Conservation (phyloP, 129 eudicot species). For the carrot (Daucus carota) region DNA sequence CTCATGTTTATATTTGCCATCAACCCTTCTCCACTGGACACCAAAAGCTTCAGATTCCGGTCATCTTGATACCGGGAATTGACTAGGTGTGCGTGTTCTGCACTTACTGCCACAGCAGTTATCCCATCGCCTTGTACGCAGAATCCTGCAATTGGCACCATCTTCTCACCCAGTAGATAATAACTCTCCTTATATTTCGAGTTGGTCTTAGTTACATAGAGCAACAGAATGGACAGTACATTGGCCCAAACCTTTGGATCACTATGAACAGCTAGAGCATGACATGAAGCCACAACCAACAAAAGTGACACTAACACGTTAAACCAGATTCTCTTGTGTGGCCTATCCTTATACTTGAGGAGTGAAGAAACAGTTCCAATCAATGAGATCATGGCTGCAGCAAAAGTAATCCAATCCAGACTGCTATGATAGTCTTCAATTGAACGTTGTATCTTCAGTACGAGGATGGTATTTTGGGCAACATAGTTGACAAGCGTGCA, state of each 20-base stretch:
- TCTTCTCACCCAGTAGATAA: neutral
- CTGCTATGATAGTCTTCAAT: neutral
- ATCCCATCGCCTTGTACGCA: neutral
- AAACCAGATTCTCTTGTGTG: neutral
- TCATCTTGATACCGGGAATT: neutral
- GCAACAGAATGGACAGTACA: neutral
- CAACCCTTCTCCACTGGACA: neutral
- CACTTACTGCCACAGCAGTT: neutral
- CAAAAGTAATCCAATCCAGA: neutral
- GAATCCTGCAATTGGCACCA: neutral
- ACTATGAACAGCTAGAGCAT: neutral
- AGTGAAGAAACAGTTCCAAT: neutral
- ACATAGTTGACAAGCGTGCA: neutral
- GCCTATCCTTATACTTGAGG: neutral
- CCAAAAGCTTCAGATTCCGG: neutral
- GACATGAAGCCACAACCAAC: neutral
- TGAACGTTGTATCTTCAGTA: neutral
- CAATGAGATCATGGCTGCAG: neutral
- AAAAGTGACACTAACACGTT: neutral
- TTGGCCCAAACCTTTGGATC: neutral
- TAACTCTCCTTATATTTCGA: neutral
- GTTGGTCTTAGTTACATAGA: neutral
- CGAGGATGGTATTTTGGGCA: too few species aligned
- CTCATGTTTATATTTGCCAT: neutral
- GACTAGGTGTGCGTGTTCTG: neutral